Percentiles rank a stretch among this genome's conserved stretches.
These are phyloP conservation scores for Lippia alba DNA, from an alignment of 305 asterid species.

Conservation along the genomic window DNA sequence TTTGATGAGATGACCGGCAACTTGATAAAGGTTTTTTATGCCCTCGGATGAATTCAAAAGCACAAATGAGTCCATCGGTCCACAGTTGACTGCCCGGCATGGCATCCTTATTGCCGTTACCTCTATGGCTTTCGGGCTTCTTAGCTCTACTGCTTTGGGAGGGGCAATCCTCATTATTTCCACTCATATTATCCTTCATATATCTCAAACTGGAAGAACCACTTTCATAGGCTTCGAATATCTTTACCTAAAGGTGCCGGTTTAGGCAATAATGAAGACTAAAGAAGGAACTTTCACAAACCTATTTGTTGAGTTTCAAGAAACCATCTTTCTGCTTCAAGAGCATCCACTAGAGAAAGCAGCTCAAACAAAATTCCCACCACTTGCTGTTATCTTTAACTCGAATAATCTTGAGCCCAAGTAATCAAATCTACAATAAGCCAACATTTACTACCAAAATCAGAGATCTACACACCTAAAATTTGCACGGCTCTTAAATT, in stretches of 20 bases:
- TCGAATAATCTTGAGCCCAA: neutral
- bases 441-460: neutral
- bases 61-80: constrained; percentile 92
- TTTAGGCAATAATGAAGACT: constrained; percentile 19
- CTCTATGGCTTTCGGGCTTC: constrained; percentile 57
- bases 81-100: constrained; percentile 73
- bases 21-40: constrained; percentile 50
- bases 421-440: neutral
- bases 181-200: constrained; percentile 44
- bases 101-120: constrained; percentile 50
- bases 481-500: neutral
- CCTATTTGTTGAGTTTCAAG: neutral
- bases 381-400: neutral
- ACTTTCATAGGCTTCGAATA: constrained; percentile 7
- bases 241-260: no score
- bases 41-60: constrained; percentile 75
- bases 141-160: constrained; percentile 43
- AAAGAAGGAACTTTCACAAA: neutral
- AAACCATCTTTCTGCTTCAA: constrained; percentile 2
- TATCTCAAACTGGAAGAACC: constrained; percentile 28
- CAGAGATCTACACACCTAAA: neutral
- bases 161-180: constrained; percentile 47
- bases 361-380: neutral
- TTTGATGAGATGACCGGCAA: constrained; percentile 39
- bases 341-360: constrained; percentile 18